Conservation (phyloP, 768 basidiomycete genomes). For the Auricularia sp. region DNA sequence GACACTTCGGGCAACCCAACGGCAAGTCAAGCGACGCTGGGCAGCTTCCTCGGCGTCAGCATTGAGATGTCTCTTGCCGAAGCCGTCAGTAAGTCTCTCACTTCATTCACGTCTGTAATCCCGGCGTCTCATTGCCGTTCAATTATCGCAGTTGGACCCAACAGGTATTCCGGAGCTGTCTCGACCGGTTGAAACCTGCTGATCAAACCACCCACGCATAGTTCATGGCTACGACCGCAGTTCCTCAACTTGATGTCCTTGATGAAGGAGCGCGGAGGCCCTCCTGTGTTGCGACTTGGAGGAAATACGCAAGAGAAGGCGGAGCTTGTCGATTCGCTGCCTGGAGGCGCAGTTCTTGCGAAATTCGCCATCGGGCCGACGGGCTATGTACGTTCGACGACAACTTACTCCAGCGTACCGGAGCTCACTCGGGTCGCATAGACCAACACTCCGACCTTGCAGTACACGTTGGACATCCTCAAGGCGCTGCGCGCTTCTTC, state of each 20-base stretch:
- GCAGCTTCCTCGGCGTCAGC: constrained; percentile 50
- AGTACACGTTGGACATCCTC: constrained; percentile 56
- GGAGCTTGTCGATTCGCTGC: constrained; percentile 13
- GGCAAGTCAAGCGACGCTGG: constrained; percentile 11
- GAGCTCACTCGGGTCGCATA: constrained; percentile 23
- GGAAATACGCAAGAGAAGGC: constrained; percentile 42
- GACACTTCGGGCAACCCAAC: neutral
- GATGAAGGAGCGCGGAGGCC: constrained; percentile 30
- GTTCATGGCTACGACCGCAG: constrained; percentile 22
- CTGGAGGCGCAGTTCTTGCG: neutral
- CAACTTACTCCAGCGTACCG: neutral
- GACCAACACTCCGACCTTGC: constrained; percentile 59
- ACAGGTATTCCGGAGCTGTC: constrained; percentile 1
- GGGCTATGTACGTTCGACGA: neutral
- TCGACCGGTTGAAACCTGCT: neutral
- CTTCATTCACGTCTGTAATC: neutral
- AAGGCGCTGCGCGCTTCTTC: constrained; percentile 55
- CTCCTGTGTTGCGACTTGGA: constrained; percentile 34
- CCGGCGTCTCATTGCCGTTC: neutral
- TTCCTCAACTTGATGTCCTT: constrained; percentile 41
- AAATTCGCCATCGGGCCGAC: neutral
- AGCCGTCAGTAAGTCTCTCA: constrained; percentile 30
- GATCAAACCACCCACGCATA: neutral
- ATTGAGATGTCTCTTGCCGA: constrained; percentile 55
- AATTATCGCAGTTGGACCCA: constrained; percentile 9